Evolutionary conservation across 495 filamentous ascomycete genomes (phyloP), one percentile per base, ranked within the genome.

Genomic region (Xylaria acuta): DNA sequence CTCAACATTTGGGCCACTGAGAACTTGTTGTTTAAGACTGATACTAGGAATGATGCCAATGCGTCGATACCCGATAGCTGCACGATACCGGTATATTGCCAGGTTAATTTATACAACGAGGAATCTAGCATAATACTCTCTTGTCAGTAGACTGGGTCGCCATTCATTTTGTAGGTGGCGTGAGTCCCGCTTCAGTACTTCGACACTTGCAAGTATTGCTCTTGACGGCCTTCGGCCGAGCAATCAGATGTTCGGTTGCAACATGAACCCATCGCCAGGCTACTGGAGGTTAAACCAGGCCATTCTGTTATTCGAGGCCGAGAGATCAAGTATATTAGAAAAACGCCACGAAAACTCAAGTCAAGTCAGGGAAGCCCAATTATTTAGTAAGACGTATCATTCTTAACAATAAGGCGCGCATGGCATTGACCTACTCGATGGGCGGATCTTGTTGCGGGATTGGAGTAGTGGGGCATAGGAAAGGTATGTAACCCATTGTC

Each of bases 1-100:
- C 2, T 30, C 41, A 14, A 51, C 43, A 18, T 34, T 49, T 30
- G 8, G 5, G 25, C 22, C 22, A 27, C 18, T 36, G n/a, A 27
- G 43, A 43, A 30, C 18, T 20, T 22, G 12, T 18, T 53, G 43
- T 65, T 47, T 45, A 30, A 14, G 27, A 22, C 18, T 53, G 11
- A 27, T 22, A 51, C 47, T 25, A 25, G 5, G 25, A 63, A 43
- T 45, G 1, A 47, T 38, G 63, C 27, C 63, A 49, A 65, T 45
- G 63, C 22, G 63, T 65, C 36, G 41, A 49, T 65, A 45, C n/a
- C 40, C 62, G 16, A 47, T 47, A 25, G 9, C n/a, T 47, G 5
- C 62, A 45, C 11, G 62, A 30, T 32, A 65, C 63, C 63, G 25
- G 5, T 43, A 64, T 30, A 38, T 27, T 27, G 18, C 9, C 8